phyloP scores from a whole-genome alignment of 1,284 basidiomycete species.

The Sanghuangporus sanghuang region DNA sequence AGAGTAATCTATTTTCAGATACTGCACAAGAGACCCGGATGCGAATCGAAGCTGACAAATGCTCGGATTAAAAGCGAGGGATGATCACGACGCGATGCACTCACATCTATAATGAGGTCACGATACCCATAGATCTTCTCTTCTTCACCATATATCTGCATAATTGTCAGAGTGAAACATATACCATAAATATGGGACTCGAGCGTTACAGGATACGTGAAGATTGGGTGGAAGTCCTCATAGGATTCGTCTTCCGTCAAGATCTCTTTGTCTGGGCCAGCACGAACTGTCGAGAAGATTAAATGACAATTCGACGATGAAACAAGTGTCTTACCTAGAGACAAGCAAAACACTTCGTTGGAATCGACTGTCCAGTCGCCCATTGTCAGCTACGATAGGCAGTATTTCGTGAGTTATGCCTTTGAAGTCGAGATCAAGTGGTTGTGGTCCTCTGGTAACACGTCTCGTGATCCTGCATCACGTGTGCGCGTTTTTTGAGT shows the following conservation, averaged over 20 bases:
- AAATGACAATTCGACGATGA: neutral
- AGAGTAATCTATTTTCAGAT: constrained; percentile 65
- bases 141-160: constrained; percentile 88
- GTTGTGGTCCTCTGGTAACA: neutral
- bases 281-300: constrained; percentile 43
- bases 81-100: constrained; percentile 25
- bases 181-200: neutral
- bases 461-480: neutral
- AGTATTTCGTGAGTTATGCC: neutral
- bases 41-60: constrained; percentile 69
- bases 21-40: constrained; percentile 81
- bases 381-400: constrained; percentile 28
- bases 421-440: neutral
- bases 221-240: constrained; percentile 71
- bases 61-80: neutral
- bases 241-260: constrained; percentile 57
- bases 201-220: constrained; percentile 75
- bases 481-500: neutral
- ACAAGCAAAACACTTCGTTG: constrained; percentile 71
- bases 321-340: constrained; percentile 49
- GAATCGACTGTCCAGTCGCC: constrained; percentile 69
- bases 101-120: constrained; percentile 76
- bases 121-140: constrained; percentile 96
- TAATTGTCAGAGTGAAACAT: neutral
- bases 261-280: constrained; percentile 53